Evolutionary conservation across 2,329 filamentous ascomycete species (phyloP), one percentile per base, ranked within the genome.

Genomic region (Fusarium globosum): DNA sequence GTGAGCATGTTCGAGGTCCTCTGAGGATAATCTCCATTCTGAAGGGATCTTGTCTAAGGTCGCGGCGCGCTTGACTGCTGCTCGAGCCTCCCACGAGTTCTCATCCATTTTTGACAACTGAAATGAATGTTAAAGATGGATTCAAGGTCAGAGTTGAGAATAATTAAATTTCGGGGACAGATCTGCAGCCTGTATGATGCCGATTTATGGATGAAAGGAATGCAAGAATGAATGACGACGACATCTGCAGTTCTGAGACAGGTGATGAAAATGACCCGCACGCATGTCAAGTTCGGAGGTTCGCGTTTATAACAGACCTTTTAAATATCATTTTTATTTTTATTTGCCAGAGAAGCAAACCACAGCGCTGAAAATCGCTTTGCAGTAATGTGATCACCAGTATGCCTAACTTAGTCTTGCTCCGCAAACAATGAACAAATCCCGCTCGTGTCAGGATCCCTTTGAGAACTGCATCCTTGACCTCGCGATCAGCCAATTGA

Each of bases 21-120:
- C 20, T 1, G 51, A 7, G 1, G 64, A 33, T 12, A 80, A 56
- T n/a, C 64, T 71, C 78, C 77, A 80, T 30, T 71, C 41, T 1
- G 52, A 38, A 5, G 41, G 62, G 5, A 80, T 79, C 28, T 71
- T 73, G 36, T 69, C 53, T 7, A 74, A 6, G 6, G 58, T 72
- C 39, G 53, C 59, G 6, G 56, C 61, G 9, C 69, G 73, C 51
- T 79, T 79, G 2, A 60, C 65, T 11, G 69, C 73, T 4, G 76
- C 73, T 18, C 52, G 64, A 10, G 30, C n/a, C 46, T 75, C 33
- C 77, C 77, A 78, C 1, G 21, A 52, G 0, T 2, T 21, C 1
- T 12, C 7, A 8, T 48, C 14, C 26, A 48, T 48, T 16, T 15
- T 12, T 8, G 14, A 21, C 7, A 7, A 1, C 6, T 12, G 2